Evolutionary conservation across 2,329 filamentous ascomycete genomes (phyloP).

Genomic region (Fusarium sp.): DNA sequence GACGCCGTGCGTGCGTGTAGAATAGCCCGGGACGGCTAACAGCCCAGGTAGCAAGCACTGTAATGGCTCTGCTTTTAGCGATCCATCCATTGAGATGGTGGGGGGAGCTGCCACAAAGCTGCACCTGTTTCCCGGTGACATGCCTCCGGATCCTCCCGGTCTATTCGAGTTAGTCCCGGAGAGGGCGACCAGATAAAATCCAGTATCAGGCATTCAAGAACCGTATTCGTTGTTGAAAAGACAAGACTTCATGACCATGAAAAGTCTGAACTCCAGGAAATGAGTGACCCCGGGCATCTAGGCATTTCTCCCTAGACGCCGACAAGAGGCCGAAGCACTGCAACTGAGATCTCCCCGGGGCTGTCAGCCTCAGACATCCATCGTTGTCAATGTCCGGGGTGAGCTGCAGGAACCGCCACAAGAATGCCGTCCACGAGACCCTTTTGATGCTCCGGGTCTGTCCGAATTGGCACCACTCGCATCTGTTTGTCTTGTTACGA

Average conservation of each 20-base stretch:
- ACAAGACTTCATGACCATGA: background rate
- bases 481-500: constrained; percentile 35
- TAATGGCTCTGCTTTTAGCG: constrained; percentile 31
- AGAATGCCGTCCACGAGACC: constrained; percentile 44
- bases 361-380: constrained; percentile 19
- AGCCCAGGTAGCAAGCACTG: constrained; percentile 21
- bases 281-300: constrained; percentile 15
- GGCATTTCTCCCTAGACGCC: constrained; percentile 31
- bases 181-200: constrained; percentile 1
- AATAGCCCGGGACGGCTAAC: constrained; percentile 26
- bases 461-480: constrained; percentile 47
- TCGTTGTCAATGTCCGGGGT: constrained; percentile 25
- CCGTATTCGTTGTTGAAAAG: constrained; percentile 1
- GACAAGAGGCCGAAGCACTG: constrained; percentile 31
- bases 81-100: constrained; percentile 32
- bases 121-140: constrained; percentile 25
- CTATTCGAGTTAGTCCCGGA: constrained; percentile 3
- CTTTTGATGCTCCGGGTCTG: constrained; percentile 42
- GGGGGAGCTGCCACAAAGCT: constrained; percentile 21
- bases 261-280: background rate
- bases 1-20: constrained; percentile 32
- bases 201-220: constrained; percentile 28
- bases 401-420: constrained; percentile 48
- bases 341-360: constrained; percentile 30
- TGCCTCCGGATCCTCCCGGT: constrained; percentile 46